Evolutionary conservation across 495 filamentous ascomycete species (phyloP).

Genomic region (Aspergillus hancockii): DNA sequence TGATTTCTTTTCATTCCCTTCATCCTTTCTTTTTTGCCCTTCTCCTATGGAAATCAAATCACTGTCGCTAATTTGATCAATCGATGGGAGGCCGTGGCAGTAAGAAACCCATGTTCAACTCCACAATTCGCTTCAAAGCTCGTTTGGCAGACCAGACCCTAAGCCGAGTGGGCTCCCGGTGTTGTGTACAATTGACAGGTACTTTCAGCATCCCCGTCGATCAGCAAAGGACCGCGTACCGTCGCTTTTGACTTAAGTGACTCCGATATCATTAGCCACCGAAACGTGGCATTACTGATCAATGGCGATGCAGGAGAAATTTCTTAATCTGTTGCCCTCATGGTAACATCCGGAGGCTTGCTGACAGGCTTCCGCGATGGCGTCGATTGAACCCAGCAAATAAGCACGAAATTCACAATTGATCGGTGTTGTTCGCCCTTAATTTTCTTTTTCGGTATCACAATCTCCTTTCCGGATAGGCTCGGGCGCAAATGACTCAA

Average conservation of each 20-base stretch:
- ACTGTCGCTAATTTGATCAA: not conserved
- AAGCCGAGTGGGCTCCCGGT: constrained; percentile 5
- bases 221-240: not conserved
- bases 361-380: constrained; percentile 19
- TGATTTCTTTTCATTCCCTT: not conserved
- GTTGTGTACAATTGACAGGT: constrained; percentile 6
- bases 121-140: constrained; percentile 4
- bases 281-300: constrained; percentile 24
- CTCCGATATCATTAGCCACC: constrained; percentile 10
- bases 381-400: constrained; percentile 7
- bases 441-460: constrained; percentile 2
- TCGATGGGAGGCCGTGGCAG: constrained; percentile 11
- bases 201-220: constrained; percentile 6
- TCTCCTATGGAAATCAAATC: not conserved
- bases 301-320: constrained; percentile 13
- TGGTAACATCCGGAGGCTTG: constrained; percentile 21
- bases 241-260: constrained; percentile 4
- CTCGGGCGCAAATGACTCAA: not conserved
- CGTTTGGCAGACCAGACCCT: constrained; percentile 10
- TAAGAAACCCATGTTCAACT: constrained; percentile 4
- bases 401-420: not conserved
- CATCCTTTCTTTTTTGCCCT: not conserved
- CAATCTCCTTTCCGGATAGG: not conserved
- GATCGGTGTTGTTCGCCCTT: not conserved
- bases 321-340: constrained; percentile 6